Evolutionary conservation across 768 basidiomycete species (phyloP), one percentile per base, ranked within the genome.

Genomic region (Leccinum olivaceopallidum): DNA sequence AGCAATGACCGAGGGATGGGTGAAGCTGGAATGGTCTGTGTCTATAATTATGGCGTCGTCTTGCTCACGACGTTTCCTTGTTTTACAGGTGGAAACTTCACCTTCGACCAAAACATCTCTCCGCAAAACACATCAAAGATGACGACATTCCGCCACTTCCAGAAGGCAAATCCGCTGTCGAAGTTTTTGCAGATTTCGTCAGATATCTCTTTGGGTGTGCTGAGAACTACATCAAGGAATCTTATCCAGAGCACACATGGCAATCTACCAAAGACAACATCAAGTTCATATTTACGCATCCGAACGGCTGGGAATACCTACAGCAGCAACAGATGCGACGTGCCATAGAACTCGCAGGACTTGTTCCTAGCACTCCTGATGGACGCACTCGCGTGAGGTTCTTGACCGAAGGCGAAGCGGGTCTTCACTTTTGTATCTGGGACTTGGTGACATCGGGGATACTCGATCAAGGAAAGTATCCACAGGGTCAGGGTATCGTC

Each of bases 351-450:
- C 61, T 62, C 6, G 85, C 84, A 1, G 81, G 81, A 1, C 74
- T 88, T 5, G 72, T 87, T 30, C 73, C 78, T 0, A 70, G 80
- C 51, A 77, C 67, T 0, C 53, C 59, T 0, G 67, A 68, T 0
- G 81, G 76, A 0, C 78, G 73, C 26, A 63, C 71, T 2, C 78
- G 83, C 0, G 67, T 86, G 2, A 77, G 75, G 0, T 82, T 87
- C 48, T 76, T 86, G 10, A 83, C 85, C 0, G 85, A 86, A 58
- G 85, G 85, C 0, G 85, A 87, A 68, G 85, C 85, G 0, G 83
- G 81, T 61, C 68, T 85, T 12, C 81, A 86, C 64, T 85, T 81
- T 62, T 85, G 83, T 36, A 72, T 85, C 48, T 69, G 75, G 56
- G 79, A 77, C 58, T 16, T 69, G 54, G 60, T 63, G 5, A 10